Percentiles rank a stretch among this genome's conserved stretches.
Conservation (phyloP, 2,329 filamentous ascomycete species). For the Trichoderma gracile region DNA sequence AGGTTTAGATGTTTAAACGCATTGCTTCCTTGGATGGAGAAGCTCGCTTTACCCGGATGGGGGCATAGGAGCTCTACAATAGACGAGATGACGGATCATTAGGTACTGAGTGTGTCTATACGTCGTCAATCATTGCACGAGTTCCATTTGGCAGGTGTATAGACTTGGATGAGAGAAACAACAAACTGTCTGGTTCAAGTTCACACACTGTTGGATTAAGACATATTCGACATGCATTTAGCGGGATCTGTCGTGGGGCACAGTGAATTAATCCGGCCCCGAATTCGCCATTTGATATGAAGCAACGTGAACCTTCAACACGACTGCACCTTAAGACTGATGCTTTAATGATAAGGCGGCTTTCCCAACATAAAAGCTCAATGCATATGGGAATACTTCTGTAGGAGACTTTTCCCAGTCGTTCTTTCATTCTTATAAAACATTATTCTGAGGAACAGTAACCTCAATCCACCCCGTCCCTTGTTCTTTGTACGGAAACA, state of each 20-base stretch:
- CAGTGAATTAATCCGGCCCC: background rate
- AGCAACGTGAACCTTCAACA: too few relatives aligned
- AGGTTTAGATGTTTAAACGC: background rate
- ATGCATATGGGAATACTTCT: background rate
- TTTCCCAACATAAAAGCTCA: too few relatives aligned
- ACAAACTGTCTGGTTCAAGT: background rate
- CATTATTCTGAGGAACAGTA: constrained; percentile 3
- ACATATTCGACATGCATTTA: background rate
- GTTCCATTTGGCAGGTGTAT: background rate
- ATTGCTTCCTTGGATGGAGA: background rate
- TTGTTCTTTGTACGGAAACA: constrained; percentile 8
- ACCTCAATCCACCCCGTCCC: background rate
- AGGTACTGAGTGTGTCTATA: background rate
- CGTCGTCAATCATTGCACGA: background rate
- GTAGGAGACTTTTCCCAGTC: background rate
- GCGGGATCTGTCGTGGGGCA: constrained; percentile 4
- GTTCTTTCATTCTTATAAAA: background rate
- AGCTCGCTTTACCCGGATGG: constrained; percentile 13
- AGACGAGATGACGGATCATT: background rate
- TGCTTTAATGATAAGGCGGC: too few relatives aligned
- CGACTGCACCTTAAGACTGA: too few relatives aligned
- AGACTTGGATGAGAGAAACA: background rate
- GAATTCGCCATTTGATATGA: too few relatives aligned
- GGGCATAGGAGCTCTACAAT: background rate
- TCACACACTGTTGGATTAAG: too few relatives aligned